A percentile compares a stretch with the other conserved stretches of the same genome.
Evolutionary conservation across 2,329 filamentous ascomycete species (phyloP).

Genomic region (Xylaria hypoxylon): DNA sequence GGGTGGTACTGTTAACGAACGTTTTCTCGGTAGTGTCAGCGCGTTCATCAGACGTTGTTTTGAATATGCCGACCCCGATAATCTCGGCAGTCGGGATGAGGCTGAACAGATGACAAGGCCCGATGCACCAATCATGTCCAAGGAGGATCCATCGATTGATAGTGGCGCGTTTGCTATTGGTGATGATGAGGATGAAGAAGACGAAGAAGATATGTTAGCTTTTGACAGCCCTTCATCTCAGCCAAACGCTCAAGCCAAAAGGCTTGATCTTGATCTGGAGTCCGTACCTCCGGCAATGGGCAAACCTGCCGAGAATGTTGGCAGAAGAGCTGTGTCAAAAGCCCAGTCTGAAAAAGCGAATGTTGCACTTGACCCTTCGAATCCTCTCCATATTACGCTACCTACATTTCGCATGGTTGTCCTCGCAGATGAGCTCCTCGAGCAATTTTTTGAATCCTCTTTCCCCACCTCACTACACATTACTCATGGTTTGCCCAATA

Average conservation of each 20-base stretch:
- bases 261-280: slow-evolving; percentile 56
- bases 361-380: slow-evolving; percentile 88
- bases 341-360: slow-evolving; percentile 84
- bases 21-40: slow-evolving; percentile 91
- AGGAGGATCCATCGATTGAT: slow-evolving; percentile 48
- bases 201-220: slow-evolving; percentile 67
- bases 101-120: slow-evolving; percentile 47
- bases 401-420: slow-evolving; percentile 99
- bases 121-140: slow-evolving; percentile 41
- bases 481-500: slow-evolving; percentile 68
- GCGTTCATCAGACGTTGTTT: slow-evolving; percentile 97
- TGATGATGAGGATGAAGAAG: slow-evolving; percentile 65
- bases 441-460: slow-evolving; percentile 97
- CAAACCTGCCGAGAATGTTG: slow-evolving; percentile 43
- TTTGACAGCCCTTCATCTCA: slow-evolving; percentile 62
- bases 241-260: slow-evolving; percentile 56
- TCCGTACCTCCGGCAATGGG: slow-evolving; percentile 51
- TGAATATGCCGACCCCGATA: slow-evolving; percentile 95
- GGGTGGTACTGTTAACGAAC: slow-evolving; percentile 79
- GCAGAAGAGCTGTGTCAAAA: slow-evolving; percentile 63
- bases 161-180: slow-evolving; percentile 77
- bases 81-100: slow-evolving; percentile 68
- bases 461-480: slow-evolving; percentile 95
- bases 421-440: slow-evolving; percentile 91
- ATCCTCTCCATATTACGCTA: slow-evolving; percentile 93